Percentiles rank a stretch among this genome's conserved stretches.
Conservation (phyloP, 257 asterid genomes). For the Ophiorrhiza pumila region DNA sequence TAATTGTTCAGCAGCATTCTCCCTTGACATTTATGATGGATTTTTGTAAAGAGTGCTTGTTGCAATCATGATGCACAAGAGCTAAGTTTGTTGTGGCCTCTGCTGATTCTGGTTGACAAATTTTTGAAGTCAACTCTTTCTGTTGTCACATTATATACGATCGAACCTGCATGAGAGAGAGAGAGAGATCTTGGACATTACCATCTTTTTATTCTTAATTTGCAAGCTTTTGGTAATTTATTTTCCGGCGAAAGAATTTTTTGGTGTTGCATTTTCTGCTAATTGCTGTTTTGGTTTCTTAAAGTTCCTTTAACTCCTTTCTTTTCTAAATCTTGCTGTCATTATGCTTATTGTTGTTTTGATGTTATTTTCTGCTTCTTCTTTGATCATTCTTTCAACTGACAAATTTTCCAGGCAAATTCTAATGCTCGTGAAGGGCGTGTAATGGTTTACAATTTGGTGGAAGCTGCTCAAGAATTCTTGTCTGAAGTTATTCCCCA, state of each 20-base stretch:
- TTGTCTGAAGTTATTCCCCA: constrained; percentile 84
- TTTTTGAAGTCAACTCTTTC: background rate
- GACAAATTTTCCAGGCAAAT: constrained; percentile 61
- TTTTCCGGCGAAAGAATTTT: background rate
- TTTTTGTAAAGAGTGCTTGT: background rate
- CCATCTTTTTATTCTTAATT: background rate
- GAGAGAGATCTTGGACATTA: background rate
- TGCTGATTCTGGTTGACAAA: background rate
- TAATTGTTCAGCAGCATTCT: constrained; percentile 20
- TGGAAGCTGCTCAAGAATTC: constrained; percentile 98
- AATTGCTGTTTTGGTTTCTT: background rate
- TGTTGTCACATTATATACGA: background rate
- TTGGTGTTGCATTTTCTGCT: background rate
- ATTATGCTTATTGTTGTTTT: background rate
- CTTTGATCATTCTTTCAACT: constrained; percentile 9
- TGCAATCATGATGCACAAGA: background rate
- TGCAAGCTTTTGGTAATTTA: background rate
- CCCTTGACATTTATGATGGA: background rate
- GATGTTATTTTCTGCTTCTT: background rate
- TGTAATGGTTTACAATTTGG: constrained; percentile 93
- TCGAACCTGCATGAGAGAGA: background rate
- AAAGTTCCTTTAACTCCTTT: background rate
- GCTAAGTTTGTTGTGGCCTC: background rate
- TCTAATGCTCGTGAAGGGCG: constrained; percentile 98
- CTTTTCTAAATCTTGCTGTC: background rate